Conservation (phyloP, 345 rosid genomes). For the Carallia brachiata region DNA sequence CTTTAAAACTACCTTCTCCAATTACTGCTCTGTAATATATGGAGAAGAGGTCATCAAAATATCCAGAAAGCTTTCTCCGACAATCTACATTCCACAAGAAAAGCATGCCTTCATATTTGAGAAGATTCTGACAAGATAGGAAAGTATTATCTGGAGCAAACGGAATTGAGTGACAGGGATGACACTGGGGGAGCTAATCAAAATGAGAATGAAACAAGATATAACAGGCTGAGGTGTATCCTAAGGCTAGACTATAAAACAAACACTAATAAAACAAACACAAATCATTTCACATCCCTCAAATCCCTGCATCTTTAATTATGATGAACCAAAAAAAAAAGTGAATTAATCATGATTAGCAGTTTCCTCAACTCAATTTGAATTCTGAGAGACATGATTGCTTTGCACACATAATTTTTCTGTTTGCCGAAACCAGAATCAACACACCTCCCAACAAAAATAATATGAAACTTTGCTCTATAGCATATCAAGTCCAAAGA, state of each 20-base stretch:
- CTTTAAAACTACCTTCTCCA: slow-evolving; percentile 80
- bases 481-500: too few species aligned
- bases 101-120: background rate
- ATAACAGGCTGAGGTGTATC: background rate
- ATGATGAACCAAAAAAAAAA: too few species aligned
- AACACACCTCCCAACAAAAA: background rate
- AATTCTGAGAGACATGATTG: background rate
- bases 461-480: too few species aligned
- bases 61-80: slow-evolving; percentile 77
- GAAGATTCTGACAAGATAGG: background rate
- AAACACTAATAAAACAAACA: too few species aligned
- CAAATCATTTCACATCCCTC: too few species aligned
- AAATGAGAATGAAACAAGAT: background rate
- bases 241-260: background rate
- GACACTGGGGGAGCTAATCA: background rate
- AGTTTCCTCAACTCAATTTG: background rate
- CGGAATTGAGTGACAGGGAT: background rate
- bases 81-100: slow-evolving; percentile 57
- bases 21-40: slow-evolving; percentile 77
- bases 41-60: slow-evolving; percentile 71
- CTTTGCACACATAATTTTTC: background rate
- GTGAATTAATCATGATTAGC: background rate
- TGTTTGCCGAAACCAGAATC: background rate
- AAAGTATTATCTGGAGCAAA: background rate
- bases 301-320: too few species aligned